Evolutionary conservation across 495 filamentous ascomycete species (phyloP), one percentile per base, ranked within the genome.

Genomic region (Gamarada debralockiae): DNA sequence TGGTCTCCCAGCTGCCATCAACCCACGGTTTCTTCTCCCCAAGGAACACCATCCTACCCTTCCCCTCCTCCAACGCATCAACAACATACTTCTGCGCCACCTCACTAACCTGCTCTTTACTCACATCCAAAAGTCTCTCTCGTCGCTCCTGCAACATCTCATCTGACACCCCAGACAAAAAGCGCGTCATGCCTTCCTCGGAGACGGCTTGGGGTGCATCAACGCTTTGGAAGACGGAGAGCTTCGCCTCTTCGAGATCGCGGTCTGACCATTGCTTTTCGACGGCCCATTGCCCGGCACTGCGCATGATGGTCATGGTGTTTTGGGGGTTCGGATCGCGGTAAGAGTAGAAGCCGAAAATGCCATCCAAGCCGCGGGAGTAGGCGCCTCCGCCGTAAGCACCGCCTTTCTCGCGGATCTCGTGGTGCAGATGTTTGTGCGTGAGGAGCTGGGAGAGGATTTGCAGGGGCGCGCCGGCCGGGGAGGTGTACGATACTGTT

Each of bases 361-460:
- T 61, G 17, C 93, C 93, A 57, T 86, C 85, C 2, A 95, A 63
- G 3, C 84, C 83, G 9, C 82, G 80, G 40, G 86, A 82, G 69
- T 89, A 95, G 12, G 95, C 91, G 14, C 90, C 89, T 15, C 90
- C 92, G 52, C 93, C 93, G 60, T 98, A 98, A 9, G 93, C 93
- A 37, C 93, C 93, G 8, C 93, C 93, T 68, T 98, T 98, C 69
- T 98, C 93, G 25, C 93, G 86, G 52, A 98, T 96, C 65, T 97
- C 95, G 62, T 95, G 95, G 66, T 97, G 93, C 10, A 98, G 78
- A 61, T 97, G 89, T 66, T 95, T 95, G 70, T 97, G 93, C 0
- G 92, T 97, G n/a, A 98, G 77, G 22, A 98, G 85, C 58, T 96
- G 88, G 14, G 92, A 84, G 21, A 98, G 81, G 24, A 97, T 84